phyloP scores from a whole-genome alignment of 805 yeast genomes.

The Candida orba region DNA sequence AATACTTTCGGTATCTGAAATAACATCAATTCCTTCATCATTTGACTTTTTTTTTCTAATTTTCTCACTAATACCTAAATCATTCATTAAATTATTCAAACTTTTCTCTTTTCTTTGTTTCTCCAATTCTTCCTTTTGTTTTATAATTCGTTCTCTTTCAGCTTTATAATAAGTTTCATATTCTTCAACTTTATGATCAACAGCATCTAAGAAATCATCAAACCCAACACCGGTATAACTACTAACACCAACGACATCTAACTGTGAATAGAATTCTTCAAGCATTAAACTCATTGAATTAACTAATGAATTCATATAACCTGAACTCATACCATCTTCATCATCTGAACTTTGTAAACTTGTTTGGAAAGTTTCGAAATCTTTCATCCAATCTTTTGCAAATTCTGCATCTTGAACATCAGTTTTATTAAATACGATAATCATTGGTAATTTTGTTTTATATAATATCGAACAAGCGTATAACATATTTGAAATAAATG shows the following conservation, averaged over 20 bases:
- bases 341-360: constrained; percentile 68
- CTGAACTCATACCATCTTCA: constrained; percentile 59
- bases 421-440: constrained; percentile 90
- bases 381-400: constrained; percentile 96
- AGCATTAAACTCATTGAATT: constrained; percentile 94
- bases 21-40: constrained; percentile 40
- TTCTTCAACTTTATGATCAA: constrained; percentile 82
- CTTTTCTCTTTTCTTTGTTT: constrained; percentile 64
- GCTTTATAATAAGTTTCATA: constrained; percentile 74
- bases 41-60: constrained; percentile 30
- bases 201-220: constrained; percentile 80
- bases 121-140: constrained; percentile 72
- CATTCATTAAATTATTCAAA: constrained; percentile 72
- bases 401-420: constrained; percentile 81
- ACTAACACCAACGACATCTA: constrained; percentile 90
- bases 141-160: constrained; percentile 76
- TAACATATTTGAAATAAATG: constrained; percentile 96
- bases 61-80: constrained; percentile 58
- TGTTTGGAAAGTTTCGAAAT: constrained; percentile 83
- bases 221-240: constrained; percentile 92
- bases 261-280: constrained; percentile 89
- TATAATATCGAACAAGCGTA: constrained; percentile 96
- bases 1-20: constrained; percentile 45
- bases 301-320: constrained; percentile 89
- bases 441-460: constrained; percentile 95